Conservation (phyloP, 2,329 filamentous ascomycete genomes). For the Lasiodiplodia sp. region DNA sequence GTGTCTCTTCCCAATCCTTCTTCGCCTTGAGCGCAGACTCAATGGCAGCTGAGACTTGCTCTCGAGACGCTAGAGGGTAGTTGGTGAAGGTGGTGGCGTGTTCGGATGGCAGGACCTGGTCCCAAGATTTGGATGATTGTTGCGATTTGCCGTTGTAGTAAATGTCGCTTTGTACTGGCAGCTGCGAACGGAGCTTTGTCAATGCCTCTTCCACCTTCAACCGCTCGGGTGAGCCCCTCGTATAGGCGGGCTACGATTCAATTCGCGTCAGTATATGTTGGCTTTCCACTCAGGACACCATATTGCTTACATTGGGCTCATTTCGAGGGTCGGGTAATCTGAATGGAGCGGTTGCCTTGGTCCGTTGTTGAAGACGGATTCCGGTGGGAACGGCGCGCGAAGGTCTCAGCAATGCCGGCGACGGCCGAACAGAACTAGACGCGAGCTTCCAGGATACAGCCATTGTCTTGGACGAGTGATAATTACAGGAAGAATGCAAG, state of each 20-base stretch:
- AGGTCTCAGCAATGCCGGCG: conserved; percentile 11
- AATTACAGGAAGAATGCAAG: background rate
- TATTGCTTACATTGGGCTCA: conserved; percentile 36
- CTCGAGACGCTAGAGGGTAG: conserved; percentile 80
- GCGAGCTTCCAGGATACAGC: conserved; percentile 34
- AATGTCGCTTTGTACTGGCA: conserved; percentile 40
- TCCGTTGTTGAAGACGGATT: conserved; percentile 35
- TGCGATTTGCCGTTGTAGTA: conserved; percentile 40
- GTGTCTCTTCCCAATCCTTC: conserved; percentile 82
- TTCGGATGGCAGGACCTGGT: conserved; percentile 41
- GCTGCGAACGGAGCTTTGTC: conserved; percentile 38
- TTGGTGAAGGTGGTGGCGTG: conserved; percentile 79
- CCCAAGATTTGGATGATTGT: conserved; percentile 36
- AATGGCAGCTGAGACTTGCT: conserved; percentile 81
- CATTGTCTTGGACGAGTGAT: conserved; percentile 26
- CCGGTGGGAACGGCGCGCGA: background rate
- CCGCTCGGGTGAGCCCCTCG: conserved; percentile 40
- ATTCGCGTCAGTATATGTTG: background rate
- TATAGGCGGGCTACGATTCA: conserved; percentile 35
- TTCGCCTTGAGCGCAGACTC: conserved; percentile 84
- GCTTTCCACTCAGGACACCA: background rate
- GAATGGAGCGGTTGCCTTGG: conserved; percentile 41
- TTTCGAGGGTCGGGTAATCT: conserved; percentile 40
- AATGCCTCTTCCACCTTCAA: conserved; percentile 37
- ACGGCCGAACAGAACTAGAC: conserved; percentile 29